Evolutionary conservation across 305 asterid genomes (phyloP).

Genomic region (Fraxinus angustifolia): DNA sequence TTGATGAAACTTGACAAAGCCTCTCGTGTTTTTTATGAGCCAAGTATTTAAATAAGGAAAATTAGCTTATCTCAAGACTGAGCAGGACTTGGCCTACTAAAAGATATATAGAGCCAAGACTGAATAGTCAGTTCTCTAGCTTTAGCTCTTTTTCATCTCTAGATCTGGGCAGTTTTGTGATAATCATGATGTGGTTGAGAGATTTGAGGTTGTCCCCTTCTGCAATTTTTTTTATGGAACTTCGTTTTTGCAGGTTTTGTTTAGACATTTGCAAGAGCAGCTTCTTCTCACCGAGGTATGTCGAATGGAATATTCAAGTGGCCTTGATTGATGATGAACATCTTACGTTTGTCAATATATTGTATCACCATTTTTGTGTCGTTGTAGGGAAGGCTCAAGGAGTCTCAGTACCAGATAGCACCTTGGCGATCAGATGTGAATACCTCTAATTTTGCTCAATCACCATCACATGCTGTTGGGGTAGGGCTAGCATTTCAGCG

Average conservation of each 20-base stretch:
- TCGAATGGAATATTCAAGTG: slow-evolving; percentile 18
- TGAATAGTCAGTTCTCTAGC: slow-evolving; percentile 2
- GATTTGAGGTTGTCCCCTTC: slow-evolving; percentile 13
- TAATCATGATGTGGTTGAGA: slow-evolving; percentile 2
- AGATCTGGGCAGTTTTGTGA: slow-evolving; percentile 13
- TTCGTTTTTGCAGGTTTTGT: slow-evolving; percentile 65
- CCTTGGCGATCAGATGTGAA: slow-evolving; percentile 80
- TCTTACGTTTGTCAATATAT: slow-evolving; percentile 15
- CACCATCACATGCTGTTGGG: slow-evolving; percentile 55
- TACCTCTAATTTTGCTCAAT: slow-evolving; percentile 47
- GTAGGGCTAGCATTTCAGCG: slow-evolving; percentile 37
- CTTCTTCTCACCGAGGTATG: slow-evolving; percentile 91
- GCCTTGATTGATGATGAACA: slow-evolving; percentile 18
- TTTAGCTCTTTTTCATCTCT: slow-evolving; percentile 11
- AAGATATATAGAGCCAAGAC: background rate
- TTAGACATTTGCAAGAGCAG: slow-evolving; percentile 94
- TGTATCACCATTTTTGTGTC: slow-evolving; percentile 14
- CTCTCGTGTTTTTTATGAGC: background rate
- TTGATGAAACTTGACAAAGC: background rate
- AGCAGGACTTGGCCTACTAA: slow-evolving; percentile 4
- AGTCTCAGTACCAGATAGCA: slow-evolving; percentile 82
- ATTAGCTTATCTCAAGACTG: slow-evolving; percentile 1
- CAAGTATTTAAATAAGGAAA: background rate
- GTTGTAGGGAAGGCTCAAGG: slow-evolving; percentile 84
- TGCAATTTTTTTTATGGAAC: slow-evolving; percentile 12